A percentile compares a stretch with the other conserved stretches of the same genome.
phyloP scores from a whole-genome alignment of 257 asterid genomes.

The Linderniella brevidens region DNA sequence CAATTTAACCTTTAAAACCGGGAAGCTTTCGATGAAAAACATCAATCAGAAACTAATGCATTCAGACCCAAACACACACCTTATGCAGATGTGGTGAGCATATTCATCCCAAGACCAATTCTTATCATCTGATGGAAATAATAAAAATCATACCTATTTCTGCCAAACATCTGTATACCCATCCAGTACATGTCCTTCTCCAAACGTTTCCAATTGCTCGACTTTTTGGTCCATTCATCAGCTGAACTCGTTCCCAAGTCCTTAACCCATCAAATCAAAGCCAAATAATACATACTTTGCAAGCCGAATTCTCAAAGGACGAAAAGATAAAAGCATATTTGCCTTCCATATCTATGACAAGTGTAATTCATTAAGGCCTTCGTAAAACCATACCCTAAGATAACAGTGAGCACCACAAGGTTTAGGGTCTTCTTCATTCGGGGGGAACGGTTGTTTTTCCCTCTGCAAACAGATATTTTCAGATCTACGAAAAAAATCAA shows the following conservation, averaged over 20 bases:
- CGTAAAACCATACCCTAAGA: constrained; percentile 41
- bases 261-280: constrained; percentile 17
- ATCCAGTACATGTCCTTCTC: constrained; percentile 81
- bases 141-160: constrained; percentile 42
- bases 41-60: constrained; percentile 6
- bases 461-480: constrained; percentile 34
- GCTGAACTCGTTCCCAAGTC: constrained; percentile 14
- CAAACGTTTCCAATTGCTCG: constrained; percentile 57
- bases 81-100: too few relatives aligned
- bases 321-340: too few relatives aligned
- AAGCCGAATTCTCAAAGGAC: too few relatives aligned
- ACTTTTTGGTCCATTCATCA: constrained; percentile 12
- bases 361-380: neutral
- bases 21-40: constrained; percentile 3
- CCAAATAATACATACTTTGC: constrained; percentile 4
- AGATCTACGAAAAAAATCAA: constrained; percentile 10
- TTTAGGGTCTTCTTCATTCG: constrained; percentile 49
- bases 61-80: too few relatives aligned
- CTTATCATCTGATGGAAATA: too few relatives aligned
- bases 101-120: too few relatives aligned
- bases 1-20: too few relatives aligned
- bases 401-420: constrained; percentile 82
- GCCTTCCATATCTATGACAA: too few relatives aligned
- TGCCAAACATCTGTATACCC: constrained; percentile 89
- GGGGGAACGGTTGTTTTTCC: constrained; percentile 50